Base-by-base conservation (phyloP, 2,329 filamentous ascomycete species). In the Botryotinia narcissicola region DNA sequence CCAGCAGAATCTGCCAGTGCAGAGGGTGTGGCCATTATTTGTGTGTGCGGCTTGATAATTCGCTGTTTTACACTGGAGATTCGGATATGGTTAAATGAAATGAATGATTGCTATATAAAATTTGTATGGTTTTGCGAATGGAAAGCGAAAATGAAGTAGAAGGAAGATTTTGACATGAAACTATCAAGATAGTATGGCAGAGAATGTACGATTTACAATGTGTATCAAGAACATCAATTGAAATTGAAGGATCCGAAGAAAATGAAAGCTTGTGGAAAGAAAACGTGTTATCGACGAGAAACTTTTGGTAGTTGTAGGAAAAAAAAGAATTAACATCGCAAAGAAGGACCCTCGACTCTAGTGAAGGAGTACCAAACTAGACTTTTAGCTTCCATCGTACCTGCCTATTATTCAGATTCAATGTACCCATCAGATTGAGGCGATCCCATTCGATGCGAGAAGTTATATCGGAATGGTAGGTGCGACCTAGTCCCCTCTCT, bases 21-120 rank as follows among this genome's bases (percentile, higher is more conserved):
- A 51, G 32, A 12, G 7, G 46, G 20, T n/a, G 70, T 72, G 4
- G 70, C 46, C 70, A 67, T 72, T 59, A 1, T 70, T 70, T 44
- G 1, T 54, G 64, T 40, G 18, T 62, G 64, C 2, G 14, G 1
- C 14, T 51, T 20, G 44, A 1, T 2, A 40, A 37, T 20, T 51
- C 8, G 32, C 35, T 32, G 40, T 37, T 0, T 14, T 61, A 25
- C 18, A 61, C 22, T 42, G n/a, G 9, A 42, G 7, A 51, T 40
- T 10, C 0, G 32, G 12, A 67, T 25, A 20, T 18, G 14, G 7
- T 29, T 2, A 3, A 20, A 25, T 1, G 32, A 16, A n/a, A 10
- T 18, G 12, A 22, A 29, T 40, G n/a, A 22, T 54, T 9, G 16
- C 25, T 18, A 14, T 14, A 40, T 12, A 29, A 32, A 32, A 7